A percentile compares a stretch with the other conserved stretches of the same genome.
Conservation (phyloP, 306 rosid species). For the Cucurbita maxima region DNA sequence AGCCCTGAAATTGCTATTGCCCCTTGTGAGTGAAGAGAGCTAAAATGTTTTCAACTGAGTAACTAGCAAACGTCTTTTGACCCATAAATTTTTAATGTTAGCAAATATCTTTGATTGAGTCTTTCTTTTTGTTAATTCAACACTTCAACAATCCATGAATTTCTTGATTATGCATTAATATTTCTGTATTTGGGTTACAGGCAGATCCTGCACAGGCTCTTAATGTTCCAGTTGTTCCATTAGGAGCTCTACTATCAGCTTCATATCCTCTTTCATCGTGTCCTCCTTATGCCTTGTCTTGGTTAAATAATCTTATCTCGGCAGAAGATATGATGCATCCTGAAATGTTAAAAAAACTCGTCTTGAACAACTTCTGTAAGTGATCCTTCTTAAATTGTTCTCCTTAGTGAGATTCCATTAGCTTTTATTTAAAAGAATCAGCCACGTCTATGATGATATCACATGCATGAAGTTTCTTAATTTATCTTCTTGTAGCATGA, state of each 20-base stretch:
- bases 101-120: background rate
- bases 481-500: background rate
- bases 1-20: constrained; percentile 65
- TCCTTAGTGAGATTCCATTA: background rate
- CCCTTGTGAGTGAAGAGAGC: constrained; percentile 59
- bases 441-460: background rate
- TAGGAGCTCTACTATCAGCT: constrained; percentile 72
- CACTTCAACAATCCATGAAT: background rate
- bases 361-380: constrained; percentile 92
- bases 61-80: background rate
- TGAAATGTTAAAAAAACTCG: constrained; percentile 62
- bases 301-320: constrained; percentile 79
- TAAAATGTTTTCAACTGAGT: background rate
- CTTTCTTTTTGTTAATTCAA: background rate
- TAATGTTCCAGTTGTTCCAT: constrained; percentile 85
- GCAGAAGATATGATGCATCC: constrained; percentile 97
- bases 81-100: background rate
- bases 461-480: background rate
- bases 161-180: constrained; percentile 17
- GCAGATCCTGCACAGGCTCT: constrained; percentile 99
- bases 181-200: constrained; percentile 37
- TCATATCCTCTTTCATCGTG: constrained; percentile 77
- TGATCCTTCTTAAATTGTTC: background rate
- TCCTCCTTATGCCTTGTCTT: constrained; percentile 65
- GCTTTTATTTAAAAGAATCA: background rate